Evolutionary conservation across 805 yeast genomes (phyloP), one percentile per base, ranked within the genome.

Genomic region (Henningerozyma blattae): DNA sequence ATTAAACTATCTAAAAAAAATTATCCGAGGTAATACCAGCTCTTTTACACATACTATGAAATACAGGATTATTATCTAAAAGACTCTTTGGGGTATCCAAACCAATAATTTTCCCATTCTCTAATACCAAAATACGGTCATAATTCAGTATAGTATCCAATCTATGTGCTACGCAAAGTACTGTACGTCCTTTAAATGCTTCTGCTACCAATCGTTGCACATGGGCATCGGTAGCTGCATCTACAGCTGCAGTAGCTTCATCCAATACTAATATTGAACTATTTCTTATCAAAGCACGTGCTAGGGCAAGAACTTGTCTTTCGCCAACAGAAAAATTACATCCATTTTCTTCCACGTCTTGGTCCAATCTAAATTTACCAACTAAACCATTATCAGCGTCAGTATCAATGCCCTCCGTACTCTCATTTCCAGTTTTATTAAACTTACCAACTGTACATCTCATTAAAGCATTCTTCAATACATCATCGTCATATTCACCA

Each of bases 251-350:
- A 2, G 83, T 60, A 4, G 91, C 71, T 52, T 91, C 99, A 58
- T 91, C 99, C 18, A 87, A 59, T 3, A 91, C 68, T 39, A 89
- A 57, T 4, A 91, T 67, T 0, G 87, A 83, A 0, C 93, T 56
- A 47, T 91, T 69, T 40, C 84, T 65, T 3, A 86, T 38, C 36
- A 65, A 65, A 0, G 96, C 96, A 35, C 96, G 65, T 0, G 97
- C 95, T 20, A 91, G 47, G 0, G 89, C 80, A 3, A 91, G 64
- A 39, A 86, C 63, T 56, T 91, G 98, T 36, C 67, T 71, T 53
- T 91, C 95, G 0, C 99, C 99, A 4, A 97, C 97, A 42, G 84
- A 76, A 43, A 76, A 77, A 44, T 80, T 80, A 10, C 68, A 42
- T 17, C 89, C 91, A 26, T 75, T 81, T 41, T 75, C 82, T 39